phyloP scores from a whole-genome alignment of 2,329 filamentous ascomycete genomes.

The Ambrosiella xylebori region DNA sequence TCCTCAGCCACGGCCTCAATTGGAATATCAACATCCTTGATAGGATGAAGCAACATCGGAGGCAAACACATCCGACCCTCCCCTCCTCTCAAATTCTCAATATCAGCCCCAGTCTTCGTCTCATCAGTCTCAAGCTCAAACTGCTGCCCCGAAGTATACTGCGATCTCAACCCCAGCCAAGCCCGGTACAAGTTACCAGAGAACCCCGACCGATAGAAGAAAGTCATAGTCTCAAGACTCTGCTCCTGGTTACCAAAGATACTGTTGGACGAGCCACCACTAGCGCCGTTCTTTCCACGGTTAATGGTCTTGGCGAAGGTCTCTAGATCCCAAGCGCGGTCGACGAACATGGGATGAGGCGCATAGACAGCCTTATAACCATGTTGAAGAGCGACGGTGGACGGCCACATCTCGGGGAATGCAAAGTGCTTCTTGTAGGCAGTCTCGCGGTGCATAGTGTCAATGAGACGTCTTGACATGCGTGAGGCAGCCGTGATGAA shows the following conservation, averaged over 20 bases:
- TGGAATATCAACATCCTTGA: slow-evolving; percentile 57
- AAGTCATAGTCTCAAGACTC: slow-evolving; percentile 71
- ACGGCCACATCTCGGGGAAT: slow-evolving; percentile 94
- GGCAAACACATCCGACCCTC: slow-evolving; percentile 84
- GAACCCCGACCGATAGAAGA: slow-evolving; percentile 83
- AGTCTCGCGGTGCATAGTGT: slow-evolving; percentile 83
- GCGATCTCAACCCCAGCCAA: slow-evolving; percentile 70
- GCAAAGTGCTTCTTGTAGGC: slow-evolving; percentile 71
- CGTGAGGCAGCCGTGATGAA: slow-evolving; percentile 80
- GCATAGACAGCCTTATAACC: slow-evolving; percentile 84
- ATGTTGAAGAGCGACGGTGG: slow-evolving; percentile 73
- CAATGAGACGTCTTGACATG: slow-evolving; percentile 62
- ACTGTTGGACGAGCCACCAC: slow-evolving; percentile 53
- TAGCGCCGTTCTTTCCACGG: slow-evolving; percentile 54
- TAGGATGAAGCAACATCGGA: slow-evolving; percentile 74
- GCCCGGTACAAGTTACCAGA: slow-evolving; percentile 64
- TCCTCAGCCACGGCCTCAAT: slow-evolving; percentile 37
- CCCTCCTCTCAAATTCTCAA: slow-evolving; percentile 41
- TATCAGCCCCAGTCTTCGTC: slow-evolving; percentile 30
- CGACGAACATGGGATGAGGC: slow-evolving; percentile 76
- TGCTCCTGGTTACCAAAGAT: slow-evolving; percentile 75
- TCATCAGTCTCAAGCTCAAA: slow-evolving; percentile 45
- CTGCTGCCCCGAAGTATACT: slow-evolving; percentile 62
- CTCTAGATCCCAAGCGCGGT: slow-evolving; percentile 67
- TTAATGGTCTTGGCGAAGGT: slow-evolving; percentile 71